A percentile compares a stretch with the other conserved stretches of the same genome.
Conservation (phyloP, 805 yeast species). For the Yamadazyma scolyti region DNA sequence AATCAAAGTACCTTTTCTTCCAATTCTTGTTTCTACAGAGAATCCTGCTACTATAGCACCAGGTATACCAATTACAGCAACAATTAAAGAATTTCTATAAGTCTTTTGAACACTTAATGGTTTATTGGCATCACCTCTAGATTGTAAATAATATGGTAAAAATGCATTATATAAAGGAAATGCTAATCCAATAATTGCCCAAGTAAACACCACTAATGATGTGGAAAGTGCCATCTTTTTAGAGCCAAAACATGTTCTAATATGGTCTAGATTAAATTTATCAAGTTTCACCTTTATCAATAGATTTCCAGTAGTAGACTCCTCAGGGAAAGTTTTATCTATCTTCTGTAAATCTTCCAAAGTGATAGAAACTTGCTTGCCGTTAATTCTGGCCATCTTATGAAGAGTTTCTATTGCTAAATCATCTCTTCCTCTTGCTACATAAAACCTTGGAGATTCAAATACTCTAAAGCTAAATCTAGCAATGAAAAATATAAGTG, state of each 20-base stretch:
- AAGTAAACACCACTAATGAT: slow-evolving; percentile 38
- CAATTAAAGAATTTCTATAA: slow-evolving; percentile 28
- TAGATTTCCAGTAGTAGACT: slow-evolving; percentile 13
- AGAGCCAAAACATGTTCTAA: slow-evolving; percentile 45
- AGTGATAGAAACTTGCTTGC: slow-evolving; percentile 37
- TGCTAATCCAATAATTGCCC: slow-evolving; percentile 59
- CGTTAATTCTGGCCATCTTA: slow-evolving; percentile 45
- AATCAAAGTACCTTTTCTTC: slow-evolving; percentile 56
- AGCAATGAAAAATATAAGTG: slow-evolving; percentile 32
- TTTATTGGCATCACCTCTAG: slow-evolving; percentile 29
- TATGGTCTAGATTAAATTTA: slow-evolving; percentile 30
- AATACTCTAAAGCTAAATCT: slow-evolving; percentile 39
- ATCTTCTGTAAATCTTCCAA: slow-evolving; percentile 42
- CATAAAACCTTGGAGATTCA: slow-evolving; percentile 49
- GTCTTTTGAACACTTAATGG: slow-evolving; percentile 29
- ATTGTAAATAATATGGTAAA: slow-evolving; percentile 48
- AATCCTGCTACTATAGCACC: slow-evolving; percentile 31
- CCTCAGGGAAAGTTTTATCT: slow-evolving; percentile 28
- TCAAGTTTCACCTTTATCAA: slow-evolving; percentile 21
- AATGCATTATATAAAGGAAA: slow-evolving; percentile 56
- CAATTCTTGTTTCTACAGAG: slow-evolving; percentile 34
- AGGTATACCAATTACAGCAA: slow-evolving; percentile 29
- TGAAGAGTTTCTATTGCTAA: slow-evolving; percentile 42
- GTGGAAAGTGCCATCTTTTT: slow-evolving; percentile 43
- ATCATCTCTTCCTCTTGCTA: slow-evolving; percentile 38